These are phyloP conservation scores for Coleophoma eucalyptorum DNA, from an alignment of 2,329 filamentous ascomycete genomes.

Conservation along the genomic window DNA sequence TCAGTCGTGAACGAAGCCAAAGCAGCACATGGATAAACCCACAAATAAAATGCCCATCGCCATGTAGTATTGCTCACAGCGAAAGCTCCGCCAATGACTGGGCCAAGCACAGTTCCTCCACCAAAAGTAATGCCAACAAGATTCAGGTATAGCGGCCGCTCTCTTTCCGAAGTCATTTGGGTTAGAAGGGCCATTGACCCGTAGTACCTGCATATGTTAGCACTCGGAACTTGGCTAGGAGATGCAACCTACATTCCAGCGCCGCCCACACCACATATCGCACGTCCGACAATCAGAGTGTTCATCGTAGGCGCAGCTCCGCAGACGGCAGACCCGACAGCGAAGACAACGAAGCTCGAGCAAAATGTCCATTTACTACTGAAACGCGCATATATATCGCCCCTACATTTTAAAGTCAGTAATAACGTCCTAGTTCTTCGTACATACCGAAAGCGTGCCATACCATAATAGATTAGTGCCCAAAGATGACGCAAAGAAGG, in stretches of 20 bases:
- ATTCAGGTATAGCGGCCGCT: slow-evolving; percentile 31
- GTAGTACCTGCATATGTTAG: too few species aligned
- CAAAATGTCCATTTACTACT: slow-evolving; percentile 29
- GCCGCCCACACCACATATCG: slow-evolving; percentile 39
- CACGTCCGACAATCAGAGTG: slow-evolving; percentile 44
- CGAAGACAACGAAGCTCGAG: slow-evolving; percentile 23
- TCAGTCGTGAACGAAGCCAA: too few species aligned
- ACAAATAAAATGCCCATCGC: slow-evolving; percentile 45
- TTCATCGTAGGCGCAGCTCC: slow-evolving; percentile 31
- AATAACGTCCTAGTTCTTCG: too few species aligned
- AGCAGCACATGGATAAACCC: too few species aligned
- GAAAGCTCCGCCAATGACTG: slow-evolving; percentile 44
- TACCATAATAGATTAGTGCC: slow-evolving; percentile 31
- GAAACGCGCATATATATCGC: slow-evolving; percentile 29
- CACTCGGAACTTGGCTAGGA: too few species aligned
- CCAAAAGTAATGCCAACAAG: slow-evolving; percentile 35
- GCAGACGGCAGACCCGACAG: slow-evolving; percentile 29
- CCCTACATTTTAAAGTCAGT: not conserved
- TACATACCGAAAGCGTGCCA: too few species aligned
- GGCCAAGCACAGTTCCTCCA: slow-evolving; percentile 39
- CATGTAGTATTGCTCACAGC: slow-evolving; percentile 36
- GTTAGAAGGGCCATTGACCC: slow-evolving; percentile 42
- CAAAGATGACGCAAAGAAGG: slow-evolving; percentile 37
- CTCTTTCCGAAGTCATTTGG: slow-evolving; percentile 28
- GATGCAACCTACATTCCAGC: slow-evolving; percentile 36